phyloP scores from a whole-genome alignment of 164 flowering plant genomes.

The Chloranthus sessilifolius region DNA sequence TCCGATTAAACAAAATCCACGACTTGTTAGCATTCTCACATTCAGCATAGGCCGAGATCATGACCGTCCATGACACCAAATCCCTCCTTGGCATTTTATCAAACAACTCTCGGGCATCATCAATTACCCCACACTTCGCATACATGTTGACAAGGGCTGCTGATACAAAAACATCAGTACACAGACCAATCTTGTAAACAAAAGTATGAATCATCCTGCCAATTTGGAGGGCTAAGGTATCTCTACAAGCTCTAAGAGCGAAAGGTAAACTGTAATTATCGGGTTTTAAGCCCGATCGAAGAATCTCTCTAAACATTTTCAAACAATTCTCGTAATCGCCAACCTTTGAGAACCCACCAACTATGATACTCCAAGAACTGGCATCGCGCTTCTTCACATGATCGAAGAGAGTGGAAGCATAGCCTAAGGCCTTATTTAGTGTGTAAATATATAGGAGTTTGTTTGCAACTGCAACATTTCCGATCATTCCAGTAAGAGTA shows the following conservation, averaged over 20 bases:
- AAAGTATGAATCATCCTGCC: slow-evolving; percentile 37
- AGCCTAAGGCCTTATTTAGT: slow-evolving; percentile 21
- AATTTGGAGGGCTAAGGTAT: slow-evolving; percentile 16
- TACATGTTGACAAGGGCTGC: slow-evolving; percentile 48
- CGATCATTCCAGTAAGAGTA: slow-evolving; percentile 18
- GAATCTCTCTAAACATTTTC: slow-evolving; percentile 32
- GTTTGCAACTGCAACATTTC: slow-evolving; percentile 29
- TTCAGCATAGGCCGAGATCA: slow-evolving; percentile 49
- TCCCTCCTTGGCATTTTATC: slow-evolving; percentile 42
- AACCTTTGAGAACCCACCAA: slow-evolving; percentile 44
- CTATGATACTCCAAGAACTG: slow-evolving; percentile 45
- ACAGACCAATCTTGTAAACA: slow-evolving; percentile 32
- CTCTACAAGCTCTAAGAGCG: slow-evolving; percentile 44
- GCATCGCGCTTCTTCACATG: slow-evolving; percentile 32
- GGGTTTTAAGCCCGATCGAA: slow-evolving; percentile 24
- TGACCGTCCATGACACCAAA: slow-evolving; percentile 50
- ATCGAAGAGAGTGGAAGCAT: slow-evolving; percentile 30
- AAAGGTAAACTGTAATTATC: slow-evolving; percentile 42
- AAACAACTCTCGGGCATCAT: slow-evolving; percentile 42
- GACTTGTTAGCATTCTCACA: slow-evolving; percentile 37
- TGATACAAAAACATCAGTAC: slow-evolving; percentile 30
- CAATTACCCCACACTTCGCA: slow-evolving; percentile 31
- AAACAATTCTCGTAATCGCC: slow-evolving; percentile 37
- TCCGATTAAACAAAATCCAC: slow-evolving; percentile 39
- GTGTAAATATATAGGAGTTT: slow-evolving; percentile 41